These are phyloP conservation scores for Phellopilus nigrolimitatus DNA, from an alignment of 1,284 basidiomycete genomes.

Conservation along the genomic window DNA sequence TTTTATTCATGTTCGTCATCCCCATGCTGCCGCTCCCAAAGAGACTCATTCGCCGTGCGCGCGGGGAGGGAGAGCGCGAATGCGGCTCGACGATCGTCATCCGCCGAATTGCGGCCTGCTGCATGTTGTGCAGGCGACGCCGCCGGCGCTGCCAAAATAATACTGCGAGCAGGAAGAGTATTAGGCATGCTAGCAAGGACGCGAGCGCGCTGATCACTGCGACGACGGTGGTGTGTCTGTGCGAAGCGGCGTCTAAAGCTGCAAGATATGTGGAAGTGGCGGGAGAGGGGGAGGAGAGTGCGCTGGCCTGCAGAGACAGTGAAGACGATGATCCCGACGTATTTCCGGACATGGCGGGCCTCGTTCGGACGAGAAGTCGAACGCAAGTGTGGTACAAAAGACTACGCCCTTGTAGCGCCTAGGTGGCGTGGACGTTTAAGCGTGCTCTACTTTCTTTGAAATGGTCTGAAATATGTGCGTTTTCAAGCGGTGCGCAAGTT, in stretches of 20 bases:
- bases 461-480: too few relatives aligned
- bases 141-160: slow-evolving; percentile 7
- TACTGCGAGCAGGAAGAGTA: not conserved
- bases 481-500: not conserved
- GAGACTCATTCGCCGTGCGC: not conserved
- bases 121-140: slow-evolving; percentile 5
- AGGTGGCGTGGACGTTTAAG: too few relatives aligned
- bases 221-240: not conserved
- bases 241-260: not conserved
- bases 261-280: not conserved
- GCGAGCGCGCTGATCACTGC: not conserved
- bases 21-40: not conserved
- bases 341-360: too few relatives aligned
- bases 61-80: not conserved
- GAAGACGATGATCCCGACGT: too few relatives aligned
- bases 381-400: not conserved
- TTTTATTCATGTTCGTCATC: not conserved
- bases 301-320: too few relatives aligned
- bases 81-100: slow-evolving; percentile 12
- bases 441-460: too few relatives aligned
- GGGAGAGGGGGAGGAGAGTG: not conserved
- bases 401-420: too few relatives aligned
- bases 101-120: slow-evolving; percentile 10
- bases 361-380: too few relatives aligned
- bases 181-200: not conserved